Evolutionary conservation across 192 early-diverging fungal genomes (phyloP).

Genomic region (Umbelopsis ramanniana): DNA sequence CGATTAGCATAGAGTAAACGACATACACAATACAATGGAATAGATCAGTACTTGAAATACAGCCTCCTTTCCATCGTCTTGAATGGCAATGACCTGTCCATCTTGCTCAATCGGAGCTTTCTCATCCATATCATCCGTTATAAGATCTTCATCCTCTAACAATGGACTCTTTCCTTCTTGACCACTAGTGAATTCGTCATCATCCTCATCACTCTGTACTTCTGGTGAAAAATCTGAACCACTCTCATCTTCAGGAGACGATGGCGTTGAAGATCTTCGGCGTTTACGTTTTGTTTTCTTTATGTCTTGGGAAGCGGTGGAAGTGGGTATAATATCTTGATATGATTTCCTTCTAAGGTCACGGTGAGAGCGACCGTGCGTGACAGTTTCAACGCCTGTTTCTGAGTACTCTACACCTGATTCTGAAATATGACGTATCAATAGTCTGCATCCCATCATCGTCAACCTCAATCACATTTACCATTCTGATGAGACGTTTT

Average conservation of each 20-base stretch:
- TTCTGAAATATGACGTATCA: background rate
- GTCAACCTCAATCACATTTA: background rate
- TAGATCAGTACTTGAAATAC: slow-evolving; percentile 42
- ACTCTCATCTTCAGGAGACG: background rate
- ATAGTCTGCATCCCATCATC: background rate
- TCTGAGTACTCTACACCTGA: background rate
- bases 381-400: background rate
- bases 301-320: background rate
- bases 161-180: slow-evolving; percentile 12
- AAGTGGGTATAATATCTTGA: slow-evolving; percentile 8
- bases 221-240: background rate
- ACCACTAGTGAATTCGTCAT: background rate
- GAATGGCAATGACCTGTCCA: slow-evolving; percentile 35
- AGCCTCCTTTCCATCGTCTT: slow-evolving; percentile 71
- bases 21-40: background rate
- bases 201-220: slow-evolving; percentile 9
- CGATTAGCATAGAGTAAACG: too few species aligned
- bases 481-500: slow-evolving; percentile 23
- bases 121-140: slow-evolving; percentile 33
- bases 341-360: slow-evolving; percentile 6
- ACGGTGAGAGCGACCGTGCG: background rate
- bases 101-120: slow-evolving; percentile 27
- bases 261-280: background rate
- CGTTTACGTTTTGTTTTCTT: background rate
- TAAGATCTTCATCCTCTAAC: slow-evolving; percentile 32